These are phyloP conservation scores for Monilinia fructigena DNA, from an alignment of 2,329 filamentous ascomycete genomes.

Conservation along the genomic window DNA sequence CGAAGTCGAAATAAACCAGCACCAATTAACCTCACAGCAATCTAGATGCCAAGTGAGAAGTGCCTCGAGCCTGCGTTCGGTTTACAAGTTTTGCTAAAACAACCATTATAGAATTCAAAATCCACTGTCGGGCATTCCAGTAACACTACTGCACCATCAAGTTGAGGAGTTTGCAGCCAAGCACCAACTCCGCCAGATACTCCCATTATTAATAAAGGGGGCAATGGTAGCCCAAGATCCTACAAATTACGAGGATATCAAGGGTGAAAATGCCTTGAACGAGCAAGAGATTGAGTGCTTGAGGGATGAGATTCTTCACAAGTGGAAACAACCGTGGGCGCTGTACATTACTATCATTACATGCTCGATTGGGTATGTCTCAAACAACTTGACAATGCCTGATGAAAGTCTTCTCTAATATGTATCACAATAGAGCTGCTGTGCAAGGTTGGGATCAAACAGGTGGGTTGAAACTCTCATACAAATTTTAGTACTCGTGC, in stretches of 20 bases:
- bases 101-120: slow-evolving; percentile 49
- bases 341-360: slow-evolving; percentile 20
- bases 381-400: slow-evolving; percentile 60
- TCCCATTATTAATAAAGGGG: slow-evolving; percentile 61
- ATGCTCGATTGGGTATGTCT: slow-evolving; percentile 58
- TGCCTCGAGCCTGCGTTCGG: neutral
- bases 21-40: slow-evolving; percentile 19
- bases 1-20: slow-evolving; percentile 11
- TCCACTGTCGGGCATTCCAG: slow-evolving; percentile 55
- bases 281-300: slow-evolving; percentile 58
- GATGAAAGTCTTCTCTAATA: slow-evolving; percentile 57
- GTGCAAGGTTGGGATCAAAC: slow-evolving; percentile 48
- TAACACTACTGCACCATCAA: slow-evolving; percentile 49
- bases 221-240: slow-evolving; percentile 75
- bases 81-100: neutral
- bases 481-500: neutral
- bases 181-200: slow-evolving; percentile 58
- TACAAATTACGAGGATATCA: slow-evolving; percentile 58
- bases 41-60: slow-evolving; percentile 18
- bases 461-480: neutral
- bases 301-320: slow-evolving; percentile 61
- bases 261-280: slow-evolving; percentile 49
- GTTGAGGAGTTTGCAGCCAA: slow-evolving; percentile 60
- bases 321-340: slow-evolving; percentile 66
- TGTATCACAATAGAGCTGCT: slow-evolving; percentile 47